Conservation (phyloP, 345 rosid genomes). For the Garcia nutans region DNA sequence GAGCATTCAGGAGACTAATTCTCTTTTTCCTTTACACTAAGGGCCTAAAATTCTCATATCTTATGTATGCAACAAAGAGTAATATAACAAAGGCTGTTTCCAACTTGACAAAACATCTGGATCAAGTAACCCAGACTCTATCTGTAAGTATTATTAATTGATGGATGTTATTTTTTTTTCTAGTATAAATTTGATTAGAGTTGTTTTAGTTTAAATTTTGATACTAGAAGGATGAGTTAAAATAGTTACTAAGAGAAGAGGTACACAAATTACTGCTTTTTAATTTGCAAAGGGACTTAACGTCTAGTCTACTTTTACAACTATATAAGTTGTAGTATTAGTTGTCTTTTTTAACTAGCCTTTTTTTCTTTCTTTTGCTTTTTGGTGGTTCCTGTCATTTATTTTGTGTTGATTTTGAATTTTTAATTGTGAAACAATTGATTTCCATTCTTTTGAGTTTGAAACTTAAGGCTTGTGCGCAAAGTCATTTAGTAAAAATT, state of each 20-base stretch:
- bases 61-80: conserved; percentile 83
- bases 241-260: neutral
- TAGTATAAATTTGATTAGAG: neutral
- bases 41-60: conserved; percentile 89
- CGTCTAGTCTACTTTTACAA: neutral
- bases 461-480: neutral
- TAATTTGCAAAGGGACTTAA: neutral
- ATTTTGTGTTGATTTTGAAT: neutral
- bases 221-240: neutral
- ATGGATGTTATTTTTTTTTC: neutral
- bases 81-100: conserved; percentile 76
- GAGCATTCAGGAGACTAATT: conserved; percentile 18
- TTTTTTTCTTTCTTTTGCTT: neutral
- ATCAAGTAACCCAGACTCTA: conserved; percentile 70
- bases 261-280: neutral
- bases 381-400: neutral
- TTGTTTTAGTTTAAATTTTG: neutral
- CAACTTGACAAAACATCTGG: conserved; percentile 81
- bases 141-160: conserved; percentile 45
- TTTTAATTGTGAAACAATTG: neutral
- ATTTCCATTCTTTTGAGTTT: neutral
- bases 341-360: neutral
- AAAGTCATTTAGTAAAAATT: neutral
- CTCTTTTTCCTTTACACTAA: conserved; percentile 24
- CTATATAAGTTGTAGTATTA: no score